These are phyloP conservation scores for Myotisia sp. DNA, from an alignment of 2,329 filamentous ascomycete genomes.

Conservation along the genomic window DNA sequence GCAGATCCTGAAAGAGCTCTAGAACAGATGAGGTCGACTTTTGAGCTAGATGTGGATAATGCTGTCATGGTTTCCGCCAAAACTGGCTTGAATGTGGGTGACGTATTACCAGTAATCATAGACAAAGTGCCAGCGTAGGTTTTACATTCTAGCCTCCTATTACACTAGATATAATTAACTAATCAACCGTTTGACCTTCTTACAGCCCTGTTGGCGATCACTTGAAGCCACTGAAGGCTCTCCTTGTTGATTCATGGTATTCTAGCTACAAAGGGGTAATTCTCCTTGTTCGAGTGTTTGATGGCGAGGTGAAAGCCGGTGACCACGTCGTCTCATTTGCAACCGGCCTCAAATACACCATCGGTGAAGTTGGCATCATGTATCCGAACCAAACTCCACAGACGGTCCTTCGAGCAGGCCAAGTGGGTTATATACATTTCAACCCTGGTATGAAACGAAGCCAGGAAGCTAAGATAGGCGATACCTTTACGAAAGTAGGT, in stretches of 20 bases:
- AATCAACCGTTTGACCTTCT: slow-evolving; percentile 13
- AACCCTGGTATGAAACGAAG: slow-evolving; percentile 97
- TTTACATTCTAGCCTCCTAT: background rate
- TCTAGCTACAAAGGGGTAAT: slow-evolving; percentile 91
- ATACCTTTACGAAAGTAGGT: slow-evolving; percentile 79
- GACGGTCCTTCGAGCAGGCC: slow-evolving; percentile 65
- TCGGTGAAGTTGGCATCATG: slow-evolving; percentile 95
- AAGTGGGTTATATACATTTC: slow-evolving; percentile 93
- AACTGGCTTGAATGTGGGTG: slow-evolving; percentile 73
- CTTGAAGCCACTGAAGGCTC: slow-evolving; percentile 59
- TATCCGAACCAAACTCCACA: slow-evolving; percentile 79
- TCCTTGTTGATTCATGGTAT: slow-evolving; percentile 97
- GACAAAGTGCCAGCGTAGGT: slow-evolving; percentile 59
- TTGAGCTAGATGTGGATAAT: slow-evolving; percentile 68
- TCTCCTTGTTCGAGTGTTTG: slow-evolving; percentile 78
- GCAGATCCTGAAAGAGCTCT: slow-evolving; percentile 77
- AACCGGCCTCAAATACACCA: slow-evolving; percentile 76
- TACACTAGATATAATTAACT: slow-evolving; percentile 1
- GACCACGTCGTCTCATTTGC: slow-evolving; percentile 79
- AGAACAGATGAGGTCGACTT: slow-evolving; percentile 70
- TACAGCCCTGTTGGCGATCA: slow-evolving; percentile 54
- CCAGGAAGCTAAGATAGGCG: slow-evolving; percentile 88
- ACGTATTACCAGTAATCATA: slow-evolving; percentile 72
- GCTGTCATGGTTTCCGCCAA: slow-evolving; percentile 79
- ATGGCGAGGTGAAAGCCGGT: slow-evolving; percentile 67